Conservation (phyloP, 1,139 yeast species). For the Meyerozyma elateridarum region DNA sequence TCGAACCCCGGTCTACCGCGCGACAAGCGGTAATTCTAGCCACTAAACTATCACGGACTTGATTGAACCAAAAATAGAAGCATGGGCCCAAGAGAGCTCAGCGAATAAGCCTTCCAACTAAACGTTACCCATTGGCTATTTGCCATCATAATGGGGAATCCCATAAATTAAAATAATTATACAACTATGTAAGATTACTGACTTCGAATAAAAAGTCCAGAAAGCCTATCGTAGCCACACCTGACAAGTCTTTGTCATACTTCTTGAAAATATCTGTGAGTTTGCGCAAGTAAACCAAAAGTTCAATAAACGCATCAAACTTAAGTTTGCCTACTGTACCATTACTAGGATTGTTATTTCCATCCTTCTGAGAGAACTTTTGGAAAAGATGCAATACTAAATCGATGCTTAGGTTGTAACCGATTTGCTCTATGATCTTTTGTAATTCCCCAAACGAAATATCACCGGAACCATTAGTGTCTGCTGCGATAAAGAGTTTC, state of each 20-base stretch:
- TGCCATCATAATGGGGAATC: too few relatives aligned
- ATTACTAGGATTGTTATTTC: slow-evolving; percentile 20
- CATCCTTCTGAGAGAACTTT: slow-evolving; percentile 46
- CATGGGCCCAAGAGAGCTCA: too few relatives aligned
- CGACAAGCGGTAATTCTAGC: slow-evolving; percentile 48
- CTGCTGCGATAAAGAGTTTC: slow-evolving; percentile 61
- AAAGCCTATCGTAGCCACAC: slow-evolving; percentile 71
- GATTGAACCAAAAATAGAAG: too few relatives aligned
- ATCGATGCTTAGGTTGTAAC: slow-evolving; percentile 60
- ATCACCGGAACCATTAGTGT: slow-evolving; percentile 54
- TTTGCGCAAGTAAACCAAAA: slow-evolving; percentile 70
- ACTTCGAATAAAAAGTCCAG: slow-evolving; percentile 74
- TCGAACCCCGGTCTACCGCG: slow-evolving; percentile 69
- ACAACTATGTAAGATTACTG: slow-evolving; percentile 26
- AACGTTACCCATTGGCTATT: too few relatives aligned
- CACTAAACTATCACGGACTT: slow-evolving; percentile 43
- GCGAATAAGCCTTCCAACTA: too few relatives aligned
- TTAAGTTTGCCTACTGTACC: slow-evolving; percentile 53
- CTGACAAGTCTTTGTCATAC: slow-evolving; percentile 71
- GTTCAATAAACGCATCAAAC: slow-evolving; percentile 80
- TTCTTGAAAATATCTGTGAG: slow-evolving; percentile 76
- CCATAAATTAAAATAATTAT: too few relatives aligned
- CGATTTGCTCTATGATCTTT: slow-evolving; percentile 63
- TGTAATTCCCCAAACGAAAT: slow-evolving; percentile 67
- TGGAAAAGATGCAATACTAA: slow-evolving; percentile 59